A percentile compares a stretch with the other conserved stretches of the same genome.
phyloP scores from a whole-genome alignment of 2,329 filamentous ascomycete genomes.

The Elsinoe fawcettii region DNA sequence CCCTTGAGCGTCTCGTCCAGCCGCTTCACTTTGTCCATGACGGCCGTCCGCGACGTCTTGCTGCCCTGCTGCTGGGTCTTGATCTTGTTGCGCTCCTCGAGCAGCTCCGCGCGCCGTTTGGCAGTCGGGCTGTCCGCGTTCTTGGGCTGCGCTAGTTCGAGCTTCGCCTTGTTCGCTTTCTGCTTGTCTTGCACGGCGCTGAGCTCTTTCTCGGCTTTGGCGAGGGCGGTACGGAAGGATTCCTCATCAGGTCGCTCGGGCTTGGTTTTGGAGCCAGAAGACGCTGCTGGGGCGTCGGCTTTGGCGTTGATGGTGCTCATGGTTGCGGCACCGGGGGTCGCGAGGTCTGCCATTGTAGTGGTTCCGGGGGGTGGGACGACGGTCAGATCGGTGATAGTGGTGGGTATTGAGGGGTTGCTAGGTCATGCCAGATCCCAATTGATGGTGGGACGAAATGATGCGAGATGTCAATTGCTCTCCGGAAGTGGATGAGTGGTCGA shows the following conservation, averaged over 20 bases:
- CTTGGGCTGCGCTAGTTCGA: conserved; percentile 73
- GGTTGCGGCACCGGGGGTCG: conserved; percentile 31
- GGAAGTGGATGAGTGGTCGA: not conserved
- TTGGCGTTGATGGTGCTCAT: conserved; percentile 28
- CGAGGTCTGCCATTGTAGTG: conserved; percentile 28
- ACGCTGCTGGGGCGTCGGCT: conserved; percentile 24
- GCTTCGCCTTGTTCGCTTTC: conserved; percentile 81
- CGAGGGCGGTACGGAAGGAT: conserved; percentile 69
- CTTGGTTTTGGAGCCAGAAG: conserved; percentile 41
- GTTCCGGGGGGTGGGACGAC: not conserved
- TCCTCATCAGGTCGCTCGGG: conserved; percentile 85
- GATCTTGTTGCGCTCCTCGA: conserved; percentile 73
- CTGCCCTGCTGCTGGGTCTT: conserved; percentile 77
- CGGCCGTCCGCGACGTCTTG: conserved; percentile 70
- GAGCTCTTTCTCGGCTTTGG: conserved; percentile 80
- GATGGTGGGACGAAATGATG: not conserved
- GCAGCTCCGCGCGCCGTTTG: conserved; percentile 80
- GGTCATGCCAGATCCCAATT: not conserved
- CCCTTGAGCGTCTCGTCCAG: conserved; percentile 83
- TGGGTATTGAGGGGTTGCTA: not conserved
- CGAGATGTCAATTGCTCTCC: not conserved
- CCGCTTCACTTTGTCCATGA: conserved; percentile 85
- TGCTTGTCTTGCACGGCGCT: conserved; percentile 64
- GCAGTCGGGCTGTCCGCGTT: conserved; percentile 72
- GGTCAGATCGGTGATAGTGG: not conserved